Conservation (phyloP, 176 grass and related monocot species). For the Pontederia paniculata region DNA sequence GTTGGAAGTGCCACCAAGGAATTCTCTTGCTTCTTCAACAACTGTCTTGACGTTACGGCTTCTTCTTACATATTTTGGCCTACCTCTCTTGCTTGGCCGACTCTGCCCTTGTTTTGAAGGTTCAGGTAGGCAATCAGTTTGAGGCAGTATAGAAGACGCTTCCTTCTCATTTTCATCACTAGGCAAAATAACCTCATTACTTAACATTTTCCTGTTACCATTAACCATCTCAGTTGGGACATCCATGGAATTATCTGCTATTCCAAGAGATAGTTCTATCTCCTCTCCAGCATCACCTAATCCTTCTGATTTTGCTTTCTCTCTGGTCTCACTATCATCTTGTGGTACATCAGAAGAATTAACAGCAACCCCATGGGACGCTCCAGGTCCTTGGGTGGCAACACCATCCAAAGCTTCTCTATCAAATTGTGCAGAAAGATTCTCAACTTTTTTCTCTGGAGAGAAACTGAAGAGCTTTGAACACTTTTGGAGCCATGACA, state of each 20-base stretch:
- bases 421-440: constrained; percentile 55
- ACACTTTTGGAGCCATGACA: constrained; percentile 82
- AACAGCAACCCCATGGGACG: constrained; percentile 40
- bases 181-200: constrained; percentile 29
- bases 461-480: constrained; percentile 69
- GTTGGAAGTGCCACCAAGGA: constrained; percentile 37
- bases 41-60: constrained; percentile 44
- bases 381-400: constrained; percentile 55
- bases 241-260: constrained; percentile 72
- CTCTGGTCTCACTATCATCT: constrained; percentile 31
- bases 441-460: constrained; percentile 36
- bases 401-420: constrained; percentile 46
- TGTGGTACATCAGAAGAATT: constrained; percentile 36
- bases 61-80: constrained; percentile 40
- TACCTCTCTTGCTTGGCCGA: constrained; percentile 26
- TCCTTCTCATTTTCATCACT: constrained; percentile 49
- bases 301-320: constrained; percentile 35
- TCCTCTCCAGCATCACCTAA: constrained; percentile 31
- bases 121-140: constrained; percentile 35
- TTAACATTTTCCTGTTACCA: constrained; percentile 17
- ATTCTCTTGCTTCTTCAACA: constrained; percentile 68
- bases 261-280: constrained; percentile 55
- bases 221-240: constrained; percentile 29
- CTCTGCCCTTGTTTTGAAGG: constrained; percentile 34
- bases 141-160: constrained; percentile 20